Conservation (phyloP, 768 basidiomycete genomes). For the Mycena vitilis region DNA sequence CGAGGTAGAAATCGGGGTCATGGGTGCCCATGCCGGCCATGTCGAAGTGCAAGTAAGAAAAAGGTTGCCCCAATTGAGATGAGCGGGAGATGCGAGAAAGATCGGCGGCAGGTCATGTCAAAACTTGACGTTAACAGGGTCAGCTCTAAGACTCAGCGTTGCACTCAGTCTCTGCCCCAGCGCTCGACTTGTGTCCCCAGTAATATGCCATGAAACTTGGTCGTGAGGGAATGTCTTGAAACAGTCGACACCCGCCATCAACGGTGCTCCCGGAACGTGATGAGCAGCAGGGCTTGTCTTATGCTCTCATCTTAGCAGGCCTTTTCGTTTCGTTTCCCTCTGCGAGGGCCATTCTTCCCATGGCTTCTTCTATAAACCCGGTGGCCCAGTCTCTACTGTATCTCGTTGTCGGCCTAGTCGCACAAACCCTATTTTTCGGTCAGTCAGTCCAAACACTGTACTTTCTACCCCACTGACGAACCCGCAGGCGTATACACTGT, state of each 20-base stretch:
- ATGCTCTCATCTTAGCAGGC: conserved; percentile 1
- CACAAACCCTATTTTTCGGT: conserved; percentile 8
- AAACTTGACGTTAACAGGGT: too few relatives aligned
- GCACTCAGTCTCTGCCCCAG: too few relatives aligned
- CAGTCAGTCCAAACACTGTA: background rate
- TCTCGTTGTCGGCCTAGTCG: background rate
- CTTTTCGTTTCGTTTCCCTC: background rate
- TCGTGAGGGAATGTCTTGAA: too few relatives aligned
- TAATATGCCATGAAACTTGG: too few relatives aligned
- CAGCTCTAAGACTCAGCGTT: too few relatives aligned
- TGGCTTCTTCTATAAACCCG: background rate
- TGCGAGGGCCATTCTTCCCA: conserved; percentile 1
- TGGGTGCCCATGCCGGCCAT: too few relatives aligned
- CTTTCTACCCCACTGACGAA: background rate
- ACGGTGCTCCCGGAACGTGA: too few relatives aligned
- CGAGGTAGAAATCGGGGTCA: conserved; percentile 1
- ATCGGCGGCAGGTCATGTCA: too few relatives aligned
- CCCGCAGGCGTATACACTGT: conserved; percentile 8
- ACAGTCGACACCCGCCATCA: background rate
- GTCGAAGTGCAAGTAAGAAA: background rate
- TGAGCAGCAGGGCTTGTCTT: background rate
- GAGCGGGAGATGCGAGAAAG: too few relatives aligned
- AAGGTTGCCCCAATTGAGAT: background rate
- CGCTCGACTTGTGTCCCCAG: too few relatives aligned
- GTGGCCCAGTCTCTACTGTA: too few relatives aligned